These are phyloP conservation scores for Nicotiana paniculata DNA, from an alignment of 257 asterid species.

Conservation along the genomic window DNA sequence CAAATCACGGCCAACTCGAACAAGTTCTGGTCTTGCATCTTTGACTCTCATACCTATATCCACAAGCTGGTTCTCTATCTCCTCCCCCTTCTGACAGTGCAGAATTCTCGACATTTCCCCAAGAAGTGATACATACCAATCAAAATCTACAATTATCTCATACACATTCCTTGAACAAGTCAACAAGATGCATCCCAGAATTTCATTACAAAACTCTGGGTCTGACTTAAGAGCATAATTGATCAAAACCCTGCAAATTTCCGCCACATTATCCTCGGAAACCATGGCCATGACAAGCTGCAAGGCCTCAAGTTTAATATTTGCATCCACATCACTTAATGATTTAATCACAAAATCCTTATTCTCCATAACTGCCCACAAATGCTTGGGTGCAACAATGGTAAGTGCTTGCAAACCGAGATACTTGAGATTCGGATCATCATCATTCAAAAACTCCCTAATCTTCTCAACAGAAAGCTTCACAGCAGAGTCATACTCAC, in stretches of 20 bases:
- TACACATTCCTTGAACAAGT: constrained; percentile 75
- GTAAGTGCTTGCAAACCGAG: constrained; percentile 82
- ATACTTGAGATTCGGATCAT: constrained; percentile 84
- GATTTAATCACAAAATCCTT: constrained; percentile 90
- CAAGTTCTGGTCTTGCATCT: constrained; percentile 85
- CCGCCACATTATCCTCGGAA: constrained; percentile 75
- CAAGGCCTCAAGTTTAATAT: constrained; percentile 77
- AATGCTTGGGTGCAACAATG: constrained; percentile 42
- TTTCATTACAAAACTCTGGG: constrained; percentile 88
- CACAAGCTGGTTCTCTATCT: constrained; percentile 69
- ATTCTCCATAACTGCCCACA: constrained; percentile 81
- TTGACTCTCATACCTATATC: constrained; percentile 94
- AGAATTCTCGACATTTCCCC: constrained; percentile 90
- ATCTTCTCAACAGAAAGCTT: constrained; percentile 74
- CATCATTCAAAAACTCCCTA: constrained; percentile 68
- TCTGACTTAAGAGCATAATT: constrained; percentile 78
- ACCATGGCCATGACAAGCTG: constrained; percentile 85
- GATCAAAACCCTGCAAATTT: constrained; percentile 76
- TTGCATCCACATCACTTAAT: constrained; percentile 70
- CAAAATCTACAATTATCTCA: constrained; percentile 74
- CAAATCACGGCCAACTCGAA: constrained; percentile 71
- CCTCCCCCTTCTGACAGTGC: constrained; percentile 80
- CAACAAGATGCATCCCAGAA: constrained; percentile 55
- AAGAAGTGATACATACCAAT: constrained; percentile 81
- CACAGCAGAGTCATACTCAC: constrained; percentile 64